phyloP scores from a whole-genome alignment of 2,329 filamentous ascomycete species.

The Raffaelea arxii region DNA sequence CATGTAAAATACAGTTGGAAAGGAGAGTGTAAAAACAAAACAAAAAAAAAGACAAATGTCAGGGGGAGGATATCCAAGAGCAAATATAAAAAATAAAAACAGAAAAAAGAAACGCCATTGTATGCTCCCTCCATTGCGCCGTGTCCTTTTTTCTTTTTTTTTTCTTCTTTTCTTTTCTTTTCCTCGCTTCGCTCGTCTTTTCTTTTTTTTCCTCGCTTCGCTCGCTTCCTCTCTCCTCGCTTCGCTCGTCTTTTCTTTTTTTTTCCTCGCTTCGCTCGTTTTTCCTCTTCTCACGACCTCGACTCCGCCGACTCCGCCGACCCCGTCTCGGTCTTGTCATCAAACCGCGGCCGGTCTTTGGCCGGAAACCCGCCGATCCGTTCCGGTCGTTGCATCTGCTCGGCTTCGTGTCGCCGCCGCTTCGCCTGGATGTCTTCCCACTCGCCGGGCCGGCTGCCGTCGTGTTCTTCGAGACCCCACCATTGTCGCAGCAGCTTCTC shows the following conservation, averaged over 20 bases:
- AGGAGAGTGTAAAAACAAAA: no score
- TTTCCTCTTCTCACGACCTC: neutral
- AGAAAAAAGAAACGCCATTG: neutral
- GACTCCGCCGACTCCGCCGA: neutral
- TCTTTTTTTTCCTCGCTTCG: neutral
- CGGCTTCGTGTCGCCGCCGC: conserved; percentile 37
- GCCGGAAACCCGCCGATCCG: conserved; percentile 44
- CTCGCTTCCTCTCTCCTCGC: neutral
- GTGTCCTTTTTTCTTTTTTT: neutral
- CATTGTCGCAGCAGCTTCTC: conserved; percentile 57
- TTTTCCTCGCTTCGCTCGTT: neutral
- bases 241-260: neutral
- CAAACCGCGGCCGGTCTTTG: conserved; percentile 22
- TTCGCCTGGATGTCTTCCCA: conserved; percentile 31
- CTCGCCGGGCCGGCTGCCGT: conserved; percentile 22
- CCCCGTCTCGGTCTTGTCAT: neutral
- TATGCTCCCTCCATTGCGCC: neutral
- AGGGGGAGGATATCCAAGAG: neutral
- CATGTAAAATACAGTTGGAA: no score
- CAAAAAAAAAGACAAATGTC: neutral
- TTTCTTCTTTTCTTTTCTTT: neutral
- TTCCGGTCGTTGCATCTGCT: conserved; percentile 43
- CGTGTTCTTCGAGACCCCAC: conserved; percentile 43
- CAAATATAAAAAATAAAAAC: neutral
- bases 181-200: neutral